These are phyloP conservation scores for Protomyces pachydermus DNA, from an alignment of 1,139 yeast genomes.

Conservation along the genomic window DNA sequence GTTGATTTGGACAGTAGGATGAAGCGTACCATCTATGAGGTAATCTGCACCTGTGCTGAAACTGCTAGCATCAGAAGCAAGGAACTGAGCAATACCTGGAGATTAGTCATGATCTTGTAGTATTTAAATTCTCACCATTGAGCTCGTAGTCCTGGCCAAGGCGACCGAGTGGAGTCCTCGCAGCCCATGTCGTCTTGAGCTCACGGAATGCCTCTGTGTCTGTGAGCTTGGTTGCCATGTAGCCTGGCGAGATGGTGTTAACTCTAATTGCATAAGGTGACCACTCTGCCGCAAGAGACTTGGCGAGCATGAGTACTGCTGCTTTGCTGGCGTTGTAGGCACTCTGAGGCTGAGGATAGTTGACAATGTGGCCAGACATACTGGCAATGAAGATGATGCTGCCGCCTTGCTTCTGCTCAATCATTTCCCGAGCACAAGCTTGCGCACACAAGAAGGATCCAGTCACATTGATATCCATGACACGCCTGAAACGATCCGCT, in stretches of 20 bases:
- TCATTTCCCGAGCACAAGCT: conserved; percentile 64
- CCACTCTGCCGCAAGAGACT: conserved; percentile 82
- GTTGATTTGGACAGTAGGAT: not conserved
- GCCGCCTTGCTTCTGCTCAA: conserved; percentile 59
- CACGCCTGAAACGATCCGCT: conserved; percentile 59
- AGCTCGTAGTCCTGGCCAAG: conserved; percentile 70
- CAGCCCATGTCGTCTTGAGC: conserved; percentile 58
- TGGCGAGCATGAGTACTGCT: conserved; percentile 46
- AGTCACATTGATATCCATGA: conserved; percentile 65
- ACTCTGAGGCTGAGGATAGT: conserved; percentile 82
- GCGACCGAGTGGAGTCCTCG: conserved; percentile 75
- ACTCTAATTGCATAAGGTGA: conserved; percentile 71
- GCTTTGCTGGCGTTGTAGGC: conserved; percentile 40
- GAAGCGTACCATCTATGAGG: conserved; percentile 75
- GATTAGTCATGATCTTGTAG: conserved; percentile 41
- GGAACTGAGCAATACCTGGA: conserved; percentile 44
- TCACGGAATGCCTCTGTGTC: conserved; percentile 51
- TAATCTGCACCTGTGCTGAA: conserved; percentile 81
- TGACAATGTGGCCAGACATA: conserved; percentile 85
- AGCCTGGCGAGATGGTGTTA: conserved; percentile 76
- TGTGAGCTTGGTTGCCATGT: conserved; percentile 54
- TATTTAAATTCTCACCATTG: conserved; percentile 55
- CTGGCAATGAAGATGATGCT: conserved; percentile 80
- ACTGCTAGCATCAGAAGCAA: conserved; percentile 79
- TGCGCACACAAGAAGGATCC: conserved; percentile 76